Evolutionary conservation across 2,329 filamentous ascomycete species (phyloP), one percentile per base, ranked within the genome.

Genomic region (Colletotrichum euphorbiae): DNA sequence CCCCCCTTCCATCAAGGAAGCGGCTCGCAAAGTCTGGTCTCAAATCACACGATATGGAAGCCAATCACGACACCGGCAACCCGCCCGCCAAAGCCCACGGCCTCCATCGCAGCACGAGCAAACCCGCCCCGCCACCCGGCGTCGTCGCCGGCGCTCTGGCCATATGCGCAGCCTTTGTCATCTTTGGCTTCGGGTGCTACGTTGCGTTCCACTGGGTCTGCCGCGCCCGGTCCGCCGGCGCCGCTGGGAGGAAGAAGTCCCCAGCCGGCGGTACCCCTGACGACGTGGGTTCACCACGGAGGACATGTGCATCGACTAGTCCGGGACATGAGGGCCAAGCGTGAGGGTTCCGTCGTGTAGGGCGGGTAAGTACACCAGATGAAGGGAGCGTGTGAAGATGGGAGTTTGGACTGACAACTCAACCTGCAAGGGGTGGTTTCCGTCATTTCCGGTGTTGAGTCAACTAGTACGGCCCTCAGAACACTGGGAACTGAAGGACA

Each of bases 81-180:
- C 51, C 33, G 8, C 51, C 40, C 15, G 13, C 12, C 42, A 31
- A 6, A 21, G 4, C 17, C 50, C 7, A 63, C 40, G 19, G 31
- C 28, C 28, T 3, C 58, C 9, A 9, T 33, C 8, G 11, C 59
- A 11, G 36, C n/a, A 36, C 0, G 40, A 42, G n/a, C 50, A 45
- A 46, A 12, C 38, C 51, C 40, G 51, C 28, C n/a, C 52, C 57
- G n/a, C 51, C 63, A 3, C 40, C 48, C 28, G 58, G 50, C 40
- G 50, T 48, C 33, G 54, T 67, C 43, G 63, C 63, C 33, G 38
- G 21, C 9, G 38, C 63, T 17, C 45, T 62, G 12, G 50, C 48
- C 28, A 45, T 48, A 17, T 56, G 59, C 6, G 24, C 52, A 31
- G 50, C 12, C 12, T 42, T 67, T 42, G 31, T 56, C 15, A 9